Conservation (phyloP, 2,329 filamentous ascomycete genomes). For the Fusarium cyanostomum region DNA sequence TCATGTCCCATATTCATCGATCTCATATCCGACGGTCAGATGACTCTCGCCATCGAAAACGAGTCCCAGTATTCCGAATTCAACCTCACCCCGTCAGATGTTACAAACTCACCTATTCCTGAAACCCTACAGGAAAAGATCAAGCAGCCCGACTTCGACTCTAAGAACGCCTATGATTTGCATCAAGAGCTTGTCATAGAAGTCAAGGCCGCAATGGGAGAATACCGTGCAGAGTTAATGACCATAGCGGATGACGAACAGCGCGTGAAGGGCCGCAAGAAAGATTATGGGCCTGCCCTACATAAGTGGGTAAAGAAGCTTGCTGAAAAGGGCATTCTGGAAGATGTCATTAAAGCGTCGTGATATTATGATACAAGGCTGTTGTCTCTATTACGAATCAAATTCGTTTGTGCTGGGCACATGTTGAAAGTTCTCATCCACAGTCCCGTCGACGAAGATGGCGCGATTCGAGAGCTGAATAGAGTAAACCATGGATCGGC, state of each 20-base stretch:
- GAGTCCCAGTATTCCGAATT: constrained; percentile 45
- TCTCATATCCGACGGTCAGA: constrained; percentile 35
- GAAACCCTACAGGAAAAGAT: constrained; percentile 24
- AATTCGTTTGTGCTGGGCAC: background rate
- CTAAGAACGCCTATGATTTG: constrained; percentile 47
- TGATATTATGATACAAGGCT: constrained; percentile 2
- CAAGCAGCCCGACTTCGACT: constrained; percentile 9
- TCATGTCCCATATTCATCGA: constrained; percentile 31
- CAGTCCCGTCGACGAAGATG: background rate
- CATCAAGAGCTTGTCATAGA: constrained; percentile 53
- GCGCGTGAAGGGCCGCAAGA: constrained; percentile 64
- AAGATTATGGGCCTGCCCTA: constrained; percentile 76
- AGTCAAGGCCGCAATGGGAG: constrained; percentile 53
- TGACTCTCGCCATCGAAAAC: constrained; percentile 37
- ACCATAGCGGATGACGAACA: constrained; percentile 58
- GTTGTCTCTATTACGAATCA: background rate
- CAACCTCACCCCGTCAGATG: constrained; percentile 39
- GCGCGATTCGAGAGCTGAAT: background rate
- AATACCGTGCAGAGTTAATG: constrained; percentile 60
- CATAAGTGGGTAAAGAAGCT: constrained; percentile 75
- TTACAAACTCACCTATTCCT: constrained; percentile 37
- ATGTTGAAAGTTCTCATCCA: background rate
- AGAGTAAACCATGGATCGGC: background rate
- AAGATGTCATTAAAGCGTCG: constrained; percentile 49
- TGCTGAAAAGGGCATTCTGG: constrained; percentile 71